These are phyloP conservation scores for Colletotrichum scovillei DNA, from an alignment of 2,329 filamentous ascomycete species.

Conservation along the genomic window DNA sequence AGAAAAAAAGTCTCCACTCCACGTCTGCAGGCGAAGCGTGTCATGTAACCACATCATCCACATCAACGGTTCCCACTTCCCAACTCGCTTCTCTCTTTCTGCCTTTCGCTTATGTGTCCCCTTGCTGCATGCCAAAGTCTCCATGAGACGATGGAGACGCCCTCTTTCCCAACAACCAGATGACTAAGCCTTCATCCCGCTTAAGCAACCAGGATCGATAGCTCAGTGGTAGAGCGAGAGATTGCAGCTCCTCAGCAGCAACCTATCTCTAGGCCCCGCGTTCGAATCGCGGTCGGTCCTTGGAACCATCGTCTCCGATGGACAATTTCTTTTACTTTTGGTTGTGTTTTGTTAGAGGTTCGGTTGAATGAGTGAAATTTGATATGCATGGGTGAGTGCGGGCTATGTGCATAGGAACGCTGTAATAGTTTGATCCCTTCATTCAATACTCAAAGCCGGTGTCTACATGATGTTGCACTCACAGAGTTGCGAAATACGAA, in stretches of 20 bases:
- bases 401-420: neutral
- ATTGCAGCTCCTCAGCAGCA: constrained; percentile 27
- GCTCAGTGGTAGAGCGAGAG: constrained; percentile 37
- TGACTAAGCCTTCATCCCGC: constrained; percentile 9
- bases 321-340: neutral
- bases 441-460: neutral
- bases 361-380: neutral
- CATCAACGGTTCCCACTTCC: constrained; percentile 7
- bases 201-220: constrained; percentile 24
- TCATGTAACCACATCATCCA: too few species aligned
- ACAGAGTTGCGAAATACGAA: neutral
- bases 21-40: too few species aligned
- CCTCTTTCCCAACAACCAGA: neutral
- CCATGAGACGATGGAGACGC: constrained; percentile 1
- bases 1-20: too few species aligned
- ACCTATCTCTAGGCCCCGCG: constrained; percentile 35
- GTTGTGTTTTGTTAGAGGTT: neutral
- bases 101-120: neutral
- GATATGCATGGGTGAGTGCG: neutral
- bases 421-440: neutral
- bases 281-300: constrained; percentile 36
- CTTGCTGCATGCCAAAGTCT: constrained; percentile 9
- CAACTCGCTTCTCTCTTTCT: neutral
- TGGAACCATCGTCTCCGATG: neutral
- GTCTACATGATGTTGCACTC: neutral